Evolutionary conservation across 805 yeast genomes (phyloP).

Genomic region (Ogataea siamensis): DNA sequence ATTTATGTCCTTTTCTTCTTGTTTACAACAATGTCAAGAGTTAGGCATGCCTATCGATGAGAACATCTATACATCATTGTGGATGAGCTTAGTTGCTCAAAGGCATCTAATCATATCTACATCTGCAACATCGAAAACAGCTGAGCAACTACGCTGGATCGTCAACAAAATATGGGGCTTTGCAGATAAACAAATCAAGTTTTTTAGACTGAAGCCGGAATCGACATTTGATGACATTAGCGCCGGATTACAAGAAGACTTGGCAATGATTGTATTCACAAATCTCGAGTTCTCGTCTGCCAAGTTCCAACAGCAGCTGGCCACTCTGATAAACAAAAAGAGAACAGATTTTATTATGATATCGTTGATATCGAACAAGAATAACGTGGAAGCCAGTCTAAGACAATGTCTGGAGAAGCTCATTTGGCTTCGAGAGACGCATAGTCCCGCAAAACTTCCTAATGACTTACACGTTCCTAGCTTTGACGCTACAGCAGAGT

Average conservation of each 20-base stretch:
- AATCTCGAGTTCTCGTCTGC: constrained; percentile 14
- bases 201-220: constrained; percentile 3
- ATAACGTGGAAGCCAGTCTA: constrained; percentile 20
- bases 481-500: neutral
- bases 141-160: constrained; percentile 18
- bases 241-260: constrained; percentile 7
- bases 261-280: constrained; percentile 4
- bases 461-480: neutral
- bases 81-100: constrained; percentile 27
- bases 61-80: constrained; percentile 23
- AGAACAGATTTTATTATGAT: constrained; percentile 22
- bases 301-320: constrained; percentile 13
- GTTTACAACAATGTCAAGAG: constrained; percentile 5
- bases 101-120: constrained; percentile 30
- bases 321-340: constrained; percentile 3
- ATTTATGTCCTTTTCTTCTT: constrained; percentile 5
- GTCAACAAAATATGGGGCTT: constrained; percentile 16
- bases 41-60: constrained; percentile 16
- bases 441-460: constrained; percentile 8
- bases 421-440: constrained; percentile 36
- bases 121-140: constrained; percentile 13
- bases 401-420: constrained; percentile 23
- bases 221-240: constrained; percentile 8
- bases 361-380: constrained; percentile 17
- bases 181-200: neutral